These are phyloP conservation scores for Hirschioporus abietinus DNA, from an alignment of 768 basidiomycete species.

Conservation along the genomic window DNA sequence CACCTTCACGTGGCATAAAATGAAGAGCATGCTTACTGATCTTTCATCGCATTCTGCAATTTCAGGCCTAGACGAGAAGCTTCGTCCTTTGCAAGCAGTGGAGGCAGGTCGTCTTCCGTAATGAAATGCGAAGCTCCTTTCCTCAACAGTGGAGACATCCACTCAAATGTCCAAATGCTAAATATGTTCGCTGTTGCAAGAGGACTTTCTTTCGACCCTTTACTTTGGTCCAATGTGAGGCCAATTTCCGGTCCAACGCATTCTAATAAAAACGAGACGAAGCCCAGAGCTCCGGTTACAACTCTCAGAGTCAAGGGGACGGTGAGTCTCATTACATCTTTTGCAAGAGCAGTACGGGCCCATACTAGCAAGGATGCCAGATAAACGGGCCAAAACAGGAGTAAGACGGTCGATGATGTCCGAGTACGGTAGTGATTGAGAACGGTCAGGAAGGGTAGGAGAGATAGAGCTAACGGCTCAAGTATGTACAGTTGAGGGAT, in stretches of 20 bases:
- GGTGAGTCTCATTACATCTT: constrained; percentile 25
- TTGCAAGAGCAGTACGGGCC: constrained; percentile 49
- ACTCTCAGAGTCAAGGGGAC: constrained; percentile 42
- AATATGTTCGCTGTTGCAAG: constrained; percentile 74
- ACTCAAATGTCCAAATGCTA: constrained; percentile 77
- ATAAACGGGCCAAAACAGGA: constrained; percentile 82
- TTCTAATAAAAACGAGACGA: constrained; percentile 60
- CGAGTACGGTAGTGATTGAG: constrained; percentile 68
- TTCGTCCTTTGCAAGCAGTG: constrained; percentile 61
- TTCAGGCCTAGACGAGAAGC: constrained; percentile 60
- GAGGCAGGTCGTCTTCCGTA: constrained; percentile 82
- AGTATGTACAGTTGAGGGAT: constrained; percentile 50
- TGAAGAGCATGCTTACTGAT: constrained; percentile 42
- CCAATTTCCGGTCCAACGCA: constrained; percentile 56
- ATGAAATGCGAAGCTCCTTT: constrained; percentile 63
- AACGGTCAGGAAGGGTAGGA: constrained; percentile 48
- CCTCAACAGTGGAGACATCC: constrained; percentile 79
- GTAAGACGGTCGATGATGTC: constrained; percentile 62
- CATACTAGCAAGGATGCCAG: constrained; percentile 43
- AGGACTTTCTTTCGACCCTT: constrained; percentile 48
- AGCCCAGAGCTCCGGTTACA: constrained; percentile 36
- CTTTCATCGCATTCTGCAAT: constrained; percentile 55
- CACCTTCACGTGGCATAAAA: neutral
- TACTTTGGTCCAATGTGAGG: neutral
- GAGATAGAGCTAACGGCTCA: constrained; percentile 48